Base-by-base conservation (phyloP, 495 filamentous ascomycete genomes). In the Penicillium paradoxum region DNA sequence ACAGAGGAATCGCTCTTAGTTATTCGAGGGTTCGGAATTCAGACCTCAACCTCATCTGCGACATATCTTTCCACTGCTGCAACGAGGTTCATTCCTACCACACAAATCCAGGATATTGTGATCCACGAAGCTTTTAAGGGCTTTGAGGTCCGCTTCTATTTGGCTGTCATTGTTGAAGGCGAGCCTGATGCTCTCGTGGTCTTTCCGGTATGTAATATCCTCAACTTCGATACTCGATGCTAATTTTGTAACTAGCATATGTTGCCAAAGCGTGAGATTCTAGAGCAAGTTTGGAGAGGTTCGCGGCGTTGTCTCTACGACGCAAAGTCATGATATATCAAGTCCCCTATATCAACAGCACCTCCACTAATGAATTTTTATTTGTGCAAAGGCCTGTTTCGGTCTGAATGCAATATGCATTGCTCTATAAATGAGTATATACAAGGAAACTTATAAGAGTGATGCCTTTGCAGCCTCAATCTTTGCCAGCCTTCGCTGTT, bases 81-180 rank as follows among this genome's bases (percentile, higher is more conserved):
- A 13, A 90, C 90, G 48, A 75, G 91, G 51, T 99, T 97, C 64
- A 97, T 99, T 27, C 93, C 95, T 4, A 96, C 93, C 1, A 87
- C 83, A 2, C 82, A 87, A 64, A 95, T 97, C 36, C 85, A 87
- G 49, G 93, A 97, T 70, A 85, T 97, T 51, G 79, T 96, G 50
- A 88, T 99, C 40, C 90, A 97, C 68, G 93, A 99, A 69, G 93
- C 92, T 29, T 97, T 97, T 71, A 82, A 82, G 53, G 92, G 93
- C 36, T 95, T 96, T 65, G 89, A 90, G 69, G 92, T 97, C 42
- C 74, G 86, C 48, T 95, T 90, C 66, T 96, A 96, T 68, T 74
- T 99, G 13, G 83, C 86, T 9, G 88, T 97, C 10, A 85, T 96
- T 56, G 91, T 97, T 42, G 88, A 95, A 63, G 92, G 87, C 33